These are phyloP conservation scores for Blepharisma japonicum DNA, from an alignment of 73 alveolate genomes.

Conservation along the genomic window DNA sequence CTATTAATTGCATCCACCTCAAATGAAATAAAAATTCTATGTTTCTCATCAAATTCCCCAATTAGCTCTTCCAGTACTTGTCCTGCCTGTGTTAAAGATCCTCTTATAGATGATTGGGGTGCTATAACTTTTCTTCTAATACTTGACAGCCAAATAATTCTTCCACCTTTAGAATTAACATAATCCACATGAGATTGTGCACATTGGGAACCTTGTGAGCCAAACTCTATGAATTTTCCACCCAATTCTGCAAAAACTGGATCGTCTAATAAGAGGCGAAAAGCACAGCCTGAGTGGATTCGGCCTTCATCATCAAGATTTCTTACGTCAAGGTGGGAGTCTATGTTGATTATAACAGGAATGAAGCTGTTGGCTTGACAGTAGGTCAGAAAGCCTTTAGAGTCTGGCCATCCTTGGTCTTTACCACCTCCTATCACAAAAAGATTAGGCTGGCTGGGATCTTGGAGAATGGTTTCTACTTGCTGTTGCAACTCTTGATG, in stretches of 20 bases:
- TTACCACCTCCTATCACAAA: slow-evolving; percentile 52
- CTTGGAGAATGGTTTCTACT: slow-evolving; percentile 31
- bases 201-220: slow-evolving; percentile 43
- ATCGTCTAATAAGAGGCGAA: slow-evolving; percentile 45
- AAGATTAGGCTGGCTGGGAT: slow-evolving; percentile 30
- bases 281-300: slow-evolving; percentile 44
- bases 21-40: slow-evolving; percentile 36
- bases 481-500: slow-evolving; percentile 31
- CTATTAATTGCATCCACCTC: slow-evolving; percentile 44
- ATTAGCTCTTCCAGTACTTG: slow-evolving; percentile 25
- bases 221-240: slow-evolving; percentile 45
- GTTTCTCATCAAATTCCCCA: slow-evolving; percentile 22
- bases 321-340: slow-evolving; percentile 49
- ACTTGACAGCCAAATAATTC: slow-evolving; percentile 37
- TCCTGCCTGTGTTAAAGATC: slow-evolving; percentile 31
- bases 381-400: slow-evolving; percentile 40
- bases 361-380: slow-evolving; percentile 32
- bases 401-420: slow-evolving; percentile 42
- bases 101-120: not conserved
- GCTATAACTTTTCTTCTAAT: no score
- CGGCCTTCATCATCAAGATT: slow-evolving; percentile 31
- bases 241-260: slow-evolving; percentile 14
- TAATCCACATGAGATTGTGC: slow-evolving; percentile 39
- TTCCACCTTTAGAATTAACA: slow-evolving; percentile 36
- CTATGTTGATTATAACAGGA: slow-evolving; percentile 39